Evolutionary conservation across 2,329 filamentous ascomycete genomes (phyloP).

Genomic region (Fusarium stilboides): DNA sequence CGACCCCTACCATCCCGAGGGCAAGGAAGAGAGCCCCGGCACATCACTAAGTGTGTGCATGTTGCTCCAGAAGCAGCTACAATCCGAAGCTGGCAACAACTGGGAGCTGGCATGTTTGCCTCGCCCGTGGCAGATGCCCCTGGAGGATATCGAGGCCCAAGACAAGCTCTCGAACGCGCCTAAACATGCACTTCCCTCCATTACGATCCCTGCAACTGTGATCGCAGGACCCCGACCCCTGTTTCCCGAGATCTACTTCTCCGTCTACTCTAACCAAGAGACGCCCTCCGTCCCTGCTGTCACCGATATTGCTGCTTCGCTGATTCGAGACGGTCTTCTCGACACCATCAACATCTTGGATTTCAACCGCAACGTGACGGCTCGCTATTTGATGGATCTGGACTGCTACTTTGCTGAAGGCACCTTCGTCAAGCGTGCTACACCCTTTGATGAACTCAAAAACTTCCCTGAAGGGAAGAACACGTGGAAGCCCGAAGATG

Average conservation of each 20-base stretch:
- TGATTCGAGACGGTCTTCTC: slow-evolving; percentile 87
- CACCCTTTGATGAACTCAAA: slow-evolving; percentile 89
- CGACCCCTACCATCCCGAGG: slow-evolving; percentile 82
- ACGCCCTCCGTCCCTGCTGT: slow-evolving; percentile 88
- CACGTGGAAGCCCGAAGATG: slow-evolving; percentile 98
- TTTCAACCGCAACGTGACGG: slow-evolving; percentile 90
- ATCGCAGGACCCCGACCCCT: slow-evolving; percentile 81
- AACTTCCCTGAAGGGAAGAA: slow-evolving; percentile 75
- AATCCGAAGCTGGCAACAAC: slow-evolving; percentile 78
- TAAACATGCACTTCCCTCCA: slow-evolving; percentile 84
- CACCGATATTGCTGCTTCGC: slow-evolving; percentile 81
- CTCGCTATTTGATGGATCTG: slow-evolving; percentile 91
- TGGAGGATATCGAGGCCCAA: slow-evolving; percentile 72
- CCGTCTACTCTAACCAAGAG: slow-evolving; percentile 90
- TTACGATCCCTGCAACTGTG: slow-evolving; percentile 83
- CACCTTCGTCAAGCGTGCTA: slow-evolving; percentile 94
- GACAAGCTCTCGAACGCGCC: slow-evolving; percentile 71
- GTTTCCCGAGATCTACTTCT: slow-evolving; percentile 95
- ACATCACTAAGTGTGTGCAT: slow-evolving; percentile 80
- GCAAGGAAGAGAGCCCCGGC: slow-evolving; percentile 73
- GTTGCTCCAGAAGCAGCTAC: slow-evolving; percentile 88
- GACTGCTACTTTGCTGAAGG: slow-evolving; percentile 93
- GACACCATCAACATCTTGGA: slow-evolving; percentile 96
- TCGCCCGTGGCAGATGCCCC: slow-evolving; percentile 76
- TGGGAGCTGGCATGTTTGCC: slow-evolving; percentile 82